Evolutionary conservation across 2,329 filamentous ascomycete genomes (phyloP), one percentile per base, ranked within the genome.

Genomic region (Monilinia laxa): DNA sequence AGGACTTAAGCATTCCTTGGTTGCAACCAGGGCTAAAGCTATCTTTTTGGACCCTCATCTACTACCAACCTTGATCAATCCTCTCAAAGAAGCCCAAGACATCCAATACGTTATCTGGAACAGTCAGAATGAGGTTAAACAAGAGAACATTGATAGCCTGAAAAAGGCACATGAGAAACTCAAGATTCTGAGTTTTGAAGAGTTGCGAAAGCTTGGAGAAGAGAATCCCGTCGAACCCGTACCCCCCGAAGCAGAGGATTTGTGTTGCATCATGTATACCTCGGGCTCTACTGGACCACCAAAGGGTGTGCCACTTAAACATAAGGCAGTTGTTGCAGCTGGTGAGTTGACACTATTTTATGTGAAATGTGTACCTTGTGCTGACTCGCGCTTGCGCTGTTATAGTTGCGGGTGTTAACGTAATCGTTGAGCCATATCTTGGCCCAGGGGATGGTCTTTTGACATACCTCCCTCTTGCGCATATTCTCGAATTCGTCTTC

Each of bases 401-500:
- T 53, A 42, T 60, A 87, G 85, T 97, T 71, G 90, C 93, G 56
- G 95, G 95, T 76, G 86, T 97, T 52, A 86, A 89, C 74, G 84
- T 85, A 52, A 87, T 91, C 68, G 87, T 97, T 60, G 90, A 90
- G 28, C 87, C 89, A 67, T 90, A 90, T 74, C 86, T 98, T 62
- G 89, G 88, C 67, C 87, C 90, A 67, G 86, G 84, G 59, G 95
- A 98, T 73, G 85, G 85, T 53, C 83, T 97, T 60, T 85, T 98
- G 54, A 92, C 93, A 40, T 99, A 97, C 78, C 86, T 99, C 16
- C 95, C 95, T 1, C 87, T 96, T 63, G 93, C 95, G 2, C 95
- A 99, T 78, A 97, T 97, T 74, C 88, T 98, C 73, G 95, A 98
- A 78, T 95, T 96, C 78, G 90, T 93, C 67, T 92, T 98, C 71